Base-by-base conservation (phyloP, 805 yeast genomes). In the Barnettozyma sp. region DNA sequence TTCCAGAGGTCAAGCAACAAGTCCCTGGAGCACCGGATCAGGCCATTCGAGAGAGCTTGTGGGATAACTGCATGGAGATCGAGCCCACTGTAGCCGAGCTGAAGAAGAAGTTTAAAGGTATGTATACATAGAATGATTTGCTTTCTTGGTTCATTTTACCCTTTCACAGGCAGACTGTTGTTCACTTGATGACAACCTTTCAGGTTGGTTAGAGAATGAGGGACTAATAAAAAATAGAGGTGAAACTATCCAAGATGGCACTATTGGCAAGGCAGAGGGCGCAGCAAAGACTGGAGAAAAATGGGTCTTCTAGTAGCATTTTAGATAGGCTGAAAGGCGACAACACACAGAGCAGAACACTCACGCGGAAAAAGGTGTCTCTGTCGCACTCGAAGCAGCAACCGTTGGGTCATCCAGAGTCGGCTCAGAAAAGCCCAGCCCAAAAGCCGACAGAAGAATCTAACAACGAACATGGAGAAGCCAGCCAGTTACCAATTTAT, bases 1-100 rank as follows among this genome's bases (percentile, higher is more conserved):
- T 75, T 20, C 79, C 80, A 2, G 26, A 43, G 18, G 54, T 73
- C 15, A 68, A 66, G 49, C 38, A 50, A 23, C 46, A 54, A 35
- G 44, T 71, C 23, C 52, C 45, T 14, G 68, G 33, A 52, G 58
- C 0, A 64, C 73, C 31, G 60, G 80, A 74, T 18, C 48, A 60
- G 11, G 73, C 69, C 30, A 55, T 81, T 41, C 71, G 76, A 47
- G 80, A 76, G 43, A 60, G 74, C 0, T 60, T 82, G 9, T 79
- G 78, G 70, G 63, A 62, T 43, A 73, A 75, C 45, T 77, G 77
- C 50, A 70, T 71, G 49, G 76, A 72, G 28, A 48, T 76, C 5
- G 73, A 69, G 4, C 67, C 68, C 10, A 55, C 84, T 0, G 44
- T 77, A 7, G 63, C 58, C 22, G 78, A 76, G 39, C 36, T 67